Percentiles rank a stretch among this genome's conserved stretches.
Evolutionary conservation across 495 filamentous ascomycete genomes (phyloP).

Genomic region (Aspergillus sclerotiicarbonarius): DNA sequence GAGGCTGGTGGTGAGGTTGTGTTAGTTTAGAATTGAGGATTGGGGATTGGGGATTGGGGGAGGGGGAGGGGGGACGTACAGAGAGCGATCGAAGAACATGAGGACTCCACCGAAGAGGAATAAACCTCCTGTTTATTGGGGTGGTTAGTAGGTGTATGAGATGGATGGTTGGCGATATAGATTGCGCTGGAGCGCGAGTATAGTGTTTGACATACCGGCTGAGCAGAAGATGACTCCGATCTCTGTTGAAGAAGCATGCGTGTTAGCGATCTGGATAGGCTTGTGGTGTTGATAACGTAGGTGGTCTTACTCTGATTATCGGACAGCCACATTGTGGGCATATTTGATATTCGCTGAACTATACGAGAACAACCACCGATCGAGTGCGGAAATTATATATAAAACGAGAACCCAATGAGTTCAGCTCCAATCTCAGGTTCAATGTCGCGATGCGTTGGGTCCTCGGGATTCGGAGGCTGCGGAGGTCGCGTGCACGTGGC

Average conservation of each 20-base stretch:
- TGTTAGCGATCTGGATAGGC: conserved; percentile 15
- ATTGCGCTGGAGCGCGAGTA: not conserved
- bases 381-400: not conserved
- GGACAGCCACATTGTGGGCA: conserved; percentile 90
- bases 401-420: not conserved
- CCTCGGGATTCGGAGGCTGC: not conserved
- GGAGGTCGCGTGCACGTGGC: not conserved
- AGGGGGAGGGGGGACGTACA: conserved; percentile 52
- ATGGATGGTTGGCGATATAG: not conserved
- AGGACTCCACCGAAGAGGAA: conserved; percentile 92
- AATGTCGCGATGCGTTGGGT: not conserved
- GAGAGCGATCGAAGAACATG: conserved; percentile 95
- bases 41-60: not conserved
- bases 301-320: conserved; percentile 82
- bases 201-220: conserved; percentile 65
- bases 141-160: conserved; percentile 3
- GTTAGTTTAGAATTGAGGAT: conserved; percentile 5
- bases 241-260: conserved; percentile 60
- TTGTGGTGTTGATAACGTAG: not conserved
- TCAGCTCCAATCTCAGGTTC: not conserved
- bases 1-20: conserved; percentile 49
- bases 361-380: not conserved
- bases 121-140: conserved; percentile 64
- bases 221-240: conserved; percentile 95
- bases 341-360: conserved; percentile 17